Base-by-base conservation (phyloP, 495 filamentous ascomycete species). In the Lepidopterella palustris region DNA sequence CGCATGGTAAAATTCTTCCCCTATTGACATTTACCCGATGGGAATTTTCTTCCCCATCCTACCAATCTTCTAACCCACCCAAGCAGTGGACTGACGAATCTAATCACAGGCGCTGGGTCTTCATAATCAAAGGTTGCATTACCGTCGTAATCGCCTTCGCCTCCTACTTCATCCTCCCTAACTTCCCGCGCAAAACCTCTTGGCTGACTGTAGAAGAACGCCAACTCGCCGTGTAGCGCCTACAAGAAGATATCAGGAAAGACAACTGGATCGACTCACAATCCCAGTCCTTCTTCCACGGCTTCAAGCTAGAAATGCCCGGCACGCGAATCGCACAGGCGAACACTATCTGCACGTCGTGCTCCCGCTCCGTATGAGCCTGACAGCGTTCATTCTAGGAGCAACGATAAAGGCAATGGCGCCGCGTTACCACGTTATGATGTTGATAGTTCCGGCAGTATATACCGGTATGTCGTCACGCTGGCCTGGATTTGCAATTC, bases 401-500 rank as follows among this genome's bases (percentile, higher is more conserved):
- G 87, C 86, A 1, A 71, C 84, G 0, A 92, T 87, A 0, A 87
- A 79, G 0, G 64, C 72, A 4, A 74, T 78, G 0, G 89, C 74
- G 0, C 82, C 90, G 1, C 76, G 89, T 29, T 95, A 93, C 66
- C n/a, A n/a, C n/a, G n/a, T n/a, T n/a, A 92, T 95, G 84, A 87
- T 93, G 82, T 77, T 95, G 40, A 92, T 95, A 88, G 47, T 50
- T 25, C 47, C 47, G 3, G 47, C 20, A 11, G 47, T 50, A 11
- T 50, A 50, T 25, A 73, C 78, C n/a, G 84, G 82, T 92, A 87
- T 61, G 87, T 88, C 0, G 86, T 92, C 1, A 79, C 80, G 8
- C 76, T 92, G 9, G 83, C 83, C 9, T 93, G 88, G 89, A 91
- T 92, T 64, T 83, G 78, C 29, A 90, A 88, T 70, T 85, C 84